Base-by-base conservation (phyloP, 2,329 filamentous ascomycete genomes). In the Pseudogymnoascus sp. region DNA sequence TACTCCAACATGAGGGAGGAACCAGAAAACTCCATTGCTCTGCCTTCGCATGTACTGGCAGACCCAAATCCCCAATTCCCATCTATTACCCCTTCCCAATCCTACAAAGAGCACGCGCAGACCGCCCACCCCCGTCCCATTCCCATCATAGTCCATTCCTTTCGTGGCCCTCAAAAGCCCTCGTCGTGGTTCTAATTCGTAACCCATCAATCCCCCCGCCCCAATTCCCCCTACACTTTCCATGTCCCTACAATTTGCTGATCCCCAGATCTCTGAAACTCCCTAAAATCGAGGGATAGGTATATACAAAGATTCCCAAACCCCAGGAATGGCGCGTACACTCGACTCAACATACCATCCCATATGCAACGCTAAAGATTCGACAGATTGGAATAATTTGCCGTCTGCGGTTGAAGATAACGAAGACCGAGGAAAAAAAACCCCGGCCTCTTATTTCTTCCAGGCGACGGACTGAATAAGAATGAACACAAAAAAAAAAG, bases 1-100 rank as follows among this genome's bases (percentile, higher is more conserved):
- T 16, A 54, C 48, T 54, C 48, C 48, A 54, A 54, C 48, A 54
- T 2, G 6, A 31, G 25, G 48, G 48, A 23, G 48, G 48, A 57
- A 57, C n/a, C 25, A 19, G n/a, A 79, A 7, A 80, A 80, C 67
- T 73, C 74, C 10, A 76, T 75, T 6, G 69, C 72, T 1, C 71
- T 65, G 1, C 71, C 70, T 14, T 1, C 70, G 39, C 1, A 68
- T 31, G 16, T 19, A 8, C 23, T 25, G 48, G 48, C 48, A 54
- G 48, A 51, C 45, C 4, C 66, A 74, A 70, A 16, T 62, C 70
- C 45, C 57, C 65, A 66, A 48, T 62, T 61, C 14, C 57, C 48
- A 48, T 67, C 10, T 75, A 76, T 57, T 57, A 57, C n/a, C 48
- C 25, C 48, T 6, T 28, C n/a, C 48, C 4, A 57, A 71, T 57